These are phyloP conservation scores for Mucor indicus DNA, from an alignment of 371 early-diverging fungal genomes.

Conservation along the genomic window DNA sequence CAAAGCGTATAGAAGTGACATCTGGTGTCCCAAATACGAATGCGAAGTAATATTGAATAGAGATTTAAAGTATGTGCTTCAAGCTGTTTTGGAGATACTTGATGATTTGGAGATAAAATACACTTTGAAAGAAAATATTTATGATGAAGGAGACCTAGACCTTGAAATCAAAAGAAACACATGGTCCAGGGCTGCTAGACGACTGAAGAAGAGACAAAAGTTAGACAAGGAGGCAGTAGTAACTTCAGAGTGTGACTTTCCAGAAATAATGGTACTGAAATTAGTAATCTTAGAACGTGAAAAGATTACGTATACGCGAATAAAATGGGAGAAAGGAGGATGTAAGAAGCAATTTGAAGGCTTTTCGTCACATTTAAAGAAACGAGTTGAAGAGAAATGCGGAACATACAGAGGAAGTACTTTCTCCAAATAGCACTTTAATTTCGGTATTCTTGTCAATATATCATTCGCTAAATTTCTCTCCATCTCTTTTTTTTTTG, in stretches of 20 bases:
- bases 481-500: no score
- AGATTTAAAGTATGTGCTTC: slow-evolving; percentile 1
- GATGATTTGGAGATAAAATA: slow-evolving; percentile 29
- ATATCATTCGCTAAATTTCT: no score
- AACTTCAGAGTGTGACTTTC: not conserved
- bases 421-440: slow-evolving; percentile 12
- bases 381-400: slow-evolving; percentile 52
- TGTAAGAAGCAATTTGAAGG: slow-evolving; percentile 39
- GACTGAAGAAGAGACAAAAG: slow-evolving; percentile 28
- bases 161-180: slow-evolving; percentile 26
- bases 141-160: slow-evolving; percentile 7
- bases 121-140: no score
- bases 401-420: slow-evolving; percentile 36
- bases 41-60: slow-evolving; percentile 19
- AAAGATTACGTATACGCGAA: slow-evolving; percentile 12
- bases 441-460: no score
- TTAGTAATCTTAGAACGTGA: no score
- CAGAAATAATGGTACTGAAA: no score
- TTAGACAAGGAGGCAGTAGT: not conserved
- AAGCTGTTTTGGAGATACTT: slow-evolving; percentile 17
- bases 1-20: slow-evolving; percentile 15
- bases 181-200: slow-evolving; percentile 51
- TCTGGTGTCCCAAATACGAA: slow-evolving; percentile 31
- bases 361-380: slow-evolving; percentile 53
- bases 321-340: slow-evolving; percentile 37